Percentiles rank a stretch among this genome's conserved stretches.
These are phyloP conservation scores for Takashimella koratensis DNA, from an alignment of 1,284 basidiomycete species.

Conservation along the genomic window DNA sequence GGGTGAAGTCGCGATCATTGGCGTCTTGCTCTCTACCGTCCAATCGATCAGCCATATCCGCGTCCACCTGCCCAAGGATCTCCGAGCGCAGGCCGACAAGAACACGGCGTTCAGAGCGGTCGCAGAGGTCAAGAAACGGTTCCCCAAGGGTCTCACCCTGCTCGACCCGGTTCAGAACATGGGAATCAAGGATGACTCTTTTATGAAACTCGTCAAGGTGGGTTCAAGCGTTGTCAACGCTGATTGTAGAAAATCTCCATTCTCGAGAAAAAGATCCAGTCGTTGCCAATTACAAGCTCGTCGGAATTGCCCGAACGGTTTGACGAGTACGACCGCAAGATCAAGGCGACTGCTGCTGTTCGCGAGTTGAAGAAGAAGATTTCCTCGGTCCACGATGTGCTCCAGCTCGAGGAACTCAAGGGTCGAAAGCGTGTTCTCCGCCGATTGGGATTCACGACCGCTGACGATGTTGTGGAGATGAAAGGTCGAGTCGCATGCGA, in stretches of 20 bases:
- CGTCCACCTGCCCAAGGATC: constrained; percentile 83
- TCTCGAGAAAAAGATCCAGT: constrained; percentile 76
- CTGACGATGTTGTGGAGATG: constrained; percentile 91
- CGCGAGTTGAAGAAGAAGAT: constrained; percentile 78
- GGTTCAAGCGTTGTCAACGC: constrained; percentile 8
- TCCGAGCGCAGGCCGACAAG: constrained; percentile 69
- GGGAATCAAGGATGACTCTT: constrained; percentile 93
- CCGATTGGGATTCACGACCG: constrained; percentile 82
- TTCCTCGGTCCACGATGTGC: constrained; percentile 81
- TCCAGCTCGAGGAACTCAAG: constrained; percentile 97
- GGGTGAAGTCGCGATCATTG: constrained; percentile 81
- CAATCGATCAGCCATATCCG: constrained; percentile 83
- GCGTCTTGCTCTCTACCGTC: constrained; percentile 81
- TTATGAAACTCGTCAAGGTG: constrained; percentile 79
- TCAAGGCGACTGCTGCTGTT: constrained; percentile 65
- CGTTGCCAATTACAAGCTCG: constrained; percentile 70
- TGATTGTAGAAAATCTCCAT: constrained; percentile 72
- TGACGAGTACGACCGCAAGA: constrained; percentile 73
- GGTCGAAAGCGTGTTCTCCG: constrained; percentile 90
- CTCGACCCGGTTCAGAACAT: constrained; percentile 94
- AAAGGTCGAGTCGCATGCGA: constrained; percentile 99
- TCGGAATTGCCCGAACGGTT: constrained; percentile 73
- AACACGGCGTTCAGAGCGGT: constrained; percentile 87
- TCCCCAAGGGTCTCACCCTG: constrained; percentile 79
- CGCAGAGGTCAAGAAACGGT: constrained; percentile 80